These are phyloP conservation scores for Alloascoidea africana DNA, from an alignment of 805 yeast genomes.

Conservation along the genomic window DNA sequence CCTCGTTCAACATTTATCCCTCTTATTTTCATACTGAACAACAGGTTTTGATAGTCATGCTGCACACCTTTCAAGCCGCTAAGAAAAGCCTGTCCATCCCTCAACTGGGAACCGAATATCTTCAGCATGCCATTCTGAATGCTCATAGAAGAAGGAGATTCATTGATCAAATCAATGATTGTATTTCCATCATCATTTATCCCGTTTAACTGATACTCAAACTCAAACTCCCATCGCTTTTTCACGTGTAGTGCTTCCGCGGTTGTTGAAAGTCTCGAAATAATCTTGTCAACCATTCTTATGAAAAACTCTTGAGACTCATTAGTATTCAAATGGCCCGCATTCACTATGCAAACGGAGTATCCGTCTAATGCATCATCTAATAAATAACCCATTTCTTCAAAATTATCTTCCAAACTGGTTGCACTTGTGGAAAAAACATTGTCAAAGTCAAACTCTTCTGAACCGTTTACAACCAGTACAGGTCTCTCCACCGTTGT, in stretches of 20 bases:
- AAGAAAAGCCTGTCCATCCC: no score
- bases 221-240: not conserved
- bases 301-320: no score
- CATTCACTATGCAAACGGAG: not conserved
- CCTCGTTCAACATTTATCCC: not conserved
- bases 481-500: no score
- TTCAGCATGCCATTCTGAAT: no score
- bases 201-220: not conserved
- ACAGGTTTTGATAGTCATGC: no score
- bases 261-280: not conserved
- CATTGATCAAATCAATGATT: not conserved
- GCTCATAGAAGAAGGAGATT: not conserved
- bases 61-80: no score
- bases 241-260: not conserved
- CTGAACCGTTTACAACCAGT: no score
- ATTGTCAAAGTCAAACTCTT: not conserved
- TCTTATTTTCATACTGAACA: not conserved
- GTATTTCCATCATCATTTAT: not conserved
- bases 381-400: not conserved
- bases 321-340: not conserved
- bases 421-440: not conserved
- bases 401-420: not conserved
- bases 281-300: not conserved
- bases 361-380: not conserved
- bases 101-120: no score